Conservation (phyloP, 805 yeast genomes). For the Komagataella populi region DNA sequence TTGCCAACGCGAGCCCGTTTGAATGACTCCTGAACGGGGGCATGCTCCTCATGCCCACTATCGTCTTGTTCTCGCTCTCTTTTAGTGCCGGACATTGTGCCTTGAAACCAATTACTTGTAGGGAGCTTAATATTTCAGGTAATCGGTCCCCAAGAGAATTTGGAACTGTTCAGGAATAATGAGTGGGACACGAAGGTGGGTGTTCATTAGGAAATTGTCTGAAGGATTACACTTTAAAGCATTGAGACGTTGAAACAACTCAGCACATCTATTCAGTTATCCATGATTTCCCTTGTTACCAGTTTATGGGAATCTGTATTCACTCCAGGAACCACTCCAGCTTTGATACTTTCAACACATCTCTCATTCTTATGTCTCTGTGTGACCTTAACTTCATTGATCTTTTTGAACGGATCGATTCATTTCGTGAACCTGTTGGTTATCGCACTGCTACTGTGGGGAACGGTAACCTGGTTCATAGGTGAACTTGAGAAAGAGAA, state of each 20-base stretch:
- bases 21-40: background rate
- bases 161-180: background rate
- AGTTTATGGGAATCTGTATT: conserved; percentile 87
- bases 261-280: background rate
- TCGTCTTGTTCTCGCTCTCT: background rate
- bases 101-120: background rate
- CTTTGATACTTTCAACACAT: conserved; percentile 82
- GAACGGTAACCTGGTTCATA: conserved; percentile 78
- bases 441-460: conserved; percentile 48
- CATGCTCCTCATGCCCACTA: background rate
- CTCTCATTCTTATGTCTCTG: conserved; percentile 58
- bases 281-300: conserved; percentile 28
- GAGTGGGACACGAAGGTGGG: background rate
- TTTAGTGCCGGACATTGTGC: background rate
- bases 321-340: conserved; percentile 89
- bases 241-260: background rate
- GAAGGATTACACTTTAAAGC: background rate
- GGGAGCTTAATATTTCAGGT: background rate
- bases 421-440: conserved; percentile 46
- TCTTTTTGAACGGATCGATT: conserved; percentile 45
- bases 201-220: background rate
- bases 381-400: conserved; percentile 40
- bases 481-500: conserved; percentile 42
- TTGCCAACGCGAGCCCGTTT: background rate
- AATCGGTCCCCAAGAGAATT: too few species aligned